Evolutionary conservation across 2,329 filamentous ascomycete species (phyloP), one percentile per base, ranked within the genome.

Genomic region (Stagonosporopsis tanaceti): DNA sequence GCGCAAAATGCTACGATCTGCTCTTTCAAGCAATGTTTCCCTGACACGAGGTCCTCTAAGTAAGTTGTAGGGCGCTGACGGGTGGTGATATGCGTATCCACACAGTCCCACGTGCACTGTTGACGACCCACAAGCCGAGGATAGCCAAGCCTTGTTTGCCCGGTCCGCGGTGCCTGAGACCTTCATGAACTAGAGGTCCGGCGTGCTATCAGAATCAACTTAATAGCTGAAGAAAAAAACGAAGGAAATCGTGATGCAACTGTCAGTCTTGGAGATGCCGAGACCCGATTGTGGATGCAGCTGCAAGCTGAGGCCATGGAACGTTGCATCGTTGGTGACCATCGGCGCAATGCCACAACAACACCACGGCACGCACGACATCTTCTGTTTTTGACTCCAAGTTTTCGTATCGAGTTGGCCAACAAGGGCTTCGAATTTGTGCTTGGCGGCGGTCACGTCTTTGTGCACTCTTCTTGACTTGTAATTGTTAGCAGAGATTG

Each of bases 261-360:
- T 46, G 27, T 42, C 7, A 17, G 25, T 14, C 34, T 35, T 20
- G 7, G 52, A 38, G 38, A 22, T 52, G 48, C 50, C 48, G 25
- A 52, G 54, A 45, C 50, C 22, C 39, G 39, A 9, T 25, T 48
- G 48, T 57, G 44, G 54, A 53, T 57, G 54, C 45, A 50, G 37
- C 15, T 42, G 52, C 39, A 50, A 39, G 52, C 39, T 54, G 41
- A 51, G 46, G 53, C 59, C 45, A 60, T 57, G 50, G 48, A 54
- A 68, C 53, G 69, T 71, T 71, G 68, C 69, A 71, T 71, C 66
- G 67, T 56, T 52, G 59, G 59, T 45, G 69, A 66, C 62, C 67
- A 70, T 68, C 59, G 56, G 59, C 59, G 38, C 50, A 55, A 62
- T 61, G 40, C 55, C 57, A 61, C 56, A 48, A 53, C 45, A 55